These are phyloP conservation scores for Funneliformis caledonium DNA, from an alignment of 371 early-diverging fungal species.

Conservation along the genomic window DNA sequence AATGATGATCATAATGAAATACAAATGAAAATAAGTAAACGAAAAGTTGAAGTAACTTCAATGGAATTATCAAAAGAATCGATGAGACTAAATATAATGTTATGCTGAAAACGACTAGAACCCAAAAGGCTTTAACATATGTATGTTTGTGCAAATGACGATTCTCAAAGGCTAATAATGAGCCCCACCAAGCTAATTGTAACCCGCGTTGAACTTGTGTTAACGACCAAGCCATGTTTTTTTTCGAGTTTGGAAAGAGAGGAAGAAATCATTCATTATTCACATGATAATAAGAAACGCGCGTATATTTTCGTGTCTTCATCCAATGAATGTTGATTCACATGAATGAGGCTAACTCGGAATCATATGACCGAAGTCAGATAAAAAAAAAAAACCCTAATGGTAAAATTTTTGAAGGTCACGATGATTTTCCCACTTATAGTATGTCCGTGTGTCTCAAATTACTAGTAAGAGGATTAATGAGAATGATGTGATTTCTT, in stretches of 20 bases:
- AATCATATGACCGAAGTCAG: no score
- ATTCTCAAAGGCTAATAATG: constrained; percentile 31
- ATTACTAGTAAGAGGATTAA: no score
- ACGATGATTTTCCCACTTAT: no score
- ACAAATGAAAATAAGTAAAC: constrained; percentile 16
- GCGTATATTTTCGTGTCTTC: no score
- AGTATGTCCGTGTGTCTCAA: no score
- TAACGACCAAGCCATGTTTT: constrained; percentile 29
- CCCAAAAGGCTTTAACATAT: constrained; percentile 11
- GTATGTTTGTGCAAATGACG: constrained; percentile 37
- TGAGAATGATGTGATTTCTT: no score
- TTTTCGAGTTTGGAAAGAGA: background rate
- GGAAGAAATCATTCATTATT: background rate
- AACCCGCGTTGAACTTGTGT: constrained; percentile 27
- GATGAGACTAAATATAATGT: constrained; percentile 20
- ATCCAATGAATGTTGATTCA: no score
- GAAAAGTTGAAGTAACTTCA: constrained; percentile 28
- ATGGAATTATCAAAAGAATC: constrained; percentile 19
- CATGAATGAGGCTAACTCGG: no score
- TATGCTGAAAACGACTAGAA: background rate
- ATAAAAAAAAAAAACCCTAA: no score
- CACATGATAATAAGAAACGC: no score
- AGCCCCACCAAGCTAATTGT: constrained; percentile 36
- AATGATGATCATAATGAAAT: background rate
- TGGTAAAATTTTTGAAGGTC: no score